Base-by-base conservation (phyloP, 345 rosid genomes). In the Citrus unshiu region DNA sequence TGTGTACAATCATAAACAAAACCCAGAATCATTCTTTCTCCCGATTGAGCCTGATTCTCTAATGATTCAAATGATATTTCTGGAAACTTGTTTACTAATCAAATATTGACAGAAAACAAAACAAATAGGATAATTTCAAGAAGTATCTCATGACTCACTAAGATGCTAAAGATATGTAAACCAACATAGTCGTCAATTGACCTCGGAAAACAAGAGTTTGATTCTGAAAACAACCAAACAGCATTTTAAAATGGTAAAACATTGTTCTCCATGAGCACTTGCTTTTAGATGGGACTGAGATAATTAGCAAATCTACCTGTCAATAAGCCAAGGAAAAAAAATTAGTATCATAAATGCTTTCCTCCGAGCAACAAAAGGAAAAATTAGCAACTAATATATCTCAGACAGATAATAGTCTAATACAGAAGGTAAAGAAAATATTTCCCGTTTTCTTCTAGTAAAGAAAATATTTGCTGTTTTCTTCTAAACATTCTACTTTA, bases 291-390 rank as follows among this genome's bases (percentile, higher is more conserved):
- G 79, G 98, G 98, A 82, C 98, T 93, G 77, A 93, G 68, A 86
- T 93, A 93, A 73, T 89, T 90, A 30, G 87, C 91, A 88, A 93
- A 91, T 81, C 94, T 80, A 85, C 91, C 96, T 93, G 92, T 68
- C 80, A 86, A 81, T 51, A 71, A 27, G 65, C 13, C 13, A 32
- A 79, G 4, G 22, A 46, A 77, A 37, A 76, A 58, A 58, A 65
- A 70, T 56, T 59, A 67, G 60, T 40, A 22, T 68, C 57, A 73
- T 34, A 77, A 58, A 75, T 35, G 3, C 56, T 37, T 46, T 32
- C 13, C 58, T 68, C 64, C 72, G n/a, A 57, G 16, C 14, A 18
- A 72, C 46, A 57, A 35, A 21, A 54, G 39, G 49, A 30, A 16
- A 32, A 75, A n/a, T 57, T 70, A 25, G 67, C 59, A 77, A 65